Evolutionary conservation across 1,284 basidiomycete genomes (phyloP).

Genomic region (Rhodotorula sp.): DNA sequence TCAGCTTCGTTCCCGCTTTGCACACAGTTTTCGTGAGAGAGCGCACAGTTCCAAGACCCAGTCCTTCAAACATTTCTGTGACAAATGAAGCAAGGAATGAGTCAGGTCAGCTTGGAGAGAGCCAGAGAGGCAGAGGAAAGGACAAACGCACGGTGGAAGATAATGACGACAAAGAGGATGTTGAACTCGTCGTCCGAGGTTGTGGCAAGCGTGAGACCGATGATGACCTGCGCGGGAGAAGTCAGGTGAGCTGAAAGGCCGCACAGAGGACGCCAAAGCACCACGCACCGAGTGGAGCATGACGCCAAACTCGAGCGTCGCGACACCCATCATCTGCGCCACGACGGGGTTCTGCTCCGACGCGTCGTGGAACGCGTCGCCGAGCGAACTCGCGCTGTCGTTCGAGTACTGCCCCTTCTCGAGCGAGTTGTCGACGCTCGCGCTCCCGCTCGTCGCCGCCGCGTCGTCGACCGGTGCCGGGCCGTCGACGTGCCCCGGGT

Average conservation of each 20-base stretch:
- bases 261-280: too few relatives aligned
- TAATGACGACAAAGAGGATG: conserved; percentile 82
- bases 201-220: conserved; percentile 77
- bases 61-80: conserved; percentile 71
- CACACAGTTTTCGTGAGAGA: too few relatives aligned
- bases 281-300: conserved; percentile 64
- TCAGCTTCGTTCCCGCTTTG: too few relatives aligned
- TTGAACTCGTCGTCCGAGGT: conserved; percentile 66
- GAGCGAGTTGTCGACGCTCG: background rate
- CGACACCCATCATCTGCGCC: conserved; percentile 64
- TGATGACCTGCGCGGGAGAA: background rate
- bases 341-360: conserved; percentile 46
- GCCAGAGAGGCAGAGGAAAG: conserved; percentile 28
- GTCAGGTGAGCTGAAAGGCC: background rate
- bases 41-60: conserved; percentile 71
- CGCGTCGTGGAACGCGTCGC: conserved; percentile 50
- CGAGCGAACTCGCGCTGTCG: background rate
- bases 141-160: conserved; percentile 50
- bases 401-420: conserved; percentile 13
- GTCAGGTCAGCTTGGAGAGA: conserved; percentile 1
- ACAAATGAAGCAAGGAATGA: conserved; percentile 21
- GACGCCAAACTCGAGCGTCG: conserved; percentile 87
- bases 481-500: conserved; percentile 21
- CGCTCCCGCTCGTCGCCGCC: background rate
- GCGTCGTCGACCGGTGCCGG: background rate